A percentile compares a stretch with the other conserved stretches of the same genome.
These are phyloP conservation scores for Lachnellula arida DNA, from an alignment of 2,329 filamentous ascomycete species.

Conservation along the genomic window DNA sequence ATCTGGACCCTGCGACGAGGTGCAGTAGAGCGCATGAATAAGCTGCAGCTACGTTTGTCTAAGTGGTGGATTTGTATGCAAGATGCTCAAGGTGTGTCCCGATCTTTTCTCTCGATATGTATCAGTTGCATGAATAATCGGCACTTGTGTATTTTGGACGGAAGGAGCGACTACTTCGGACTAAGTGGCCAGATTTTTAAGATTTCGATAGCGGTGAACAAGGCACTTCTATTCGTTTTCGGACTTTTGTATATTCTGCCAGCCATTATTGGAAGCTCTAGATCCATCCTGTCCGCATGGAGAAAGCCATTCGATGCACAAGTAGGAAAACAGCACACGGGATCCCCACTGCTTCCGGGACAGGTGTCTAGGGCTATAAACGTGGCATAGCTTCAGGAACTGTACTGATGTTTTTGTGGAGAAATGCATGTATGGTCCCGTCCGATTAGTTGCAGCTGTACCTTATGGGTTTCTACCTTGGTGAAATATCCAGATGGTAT, in stretches of 20 bases:
- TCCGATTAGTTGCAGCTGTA: constrained; percentile 3
- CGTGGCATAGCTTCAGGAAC: constrained; percentile 14
- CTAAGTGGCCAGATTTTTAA: constrained; percentile 13
- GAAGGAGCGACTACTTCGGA: neutral
- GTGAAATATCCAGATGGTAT: neutral
- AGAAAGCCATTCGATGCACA: neutral
- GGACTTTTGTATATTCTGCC: no score
- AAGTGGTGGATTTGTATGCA: neutral
- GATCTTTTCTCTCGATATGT: neutral
- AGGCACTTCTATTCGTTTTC: neutral
- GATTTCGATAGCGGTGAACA: constrained; percentile 24
- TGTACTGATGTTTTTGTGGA: constrained; percentile 5
- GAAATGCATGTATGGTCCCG: constrained; percentile 5
- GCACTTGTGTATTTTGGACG: neutral
- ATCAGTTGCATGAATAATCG: neutral
- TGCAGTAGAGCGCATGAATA: neutral
- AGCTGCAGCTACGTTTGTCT: neutral
- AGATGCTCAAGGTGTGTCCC: no score
- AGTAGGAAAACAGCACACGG: neutral
- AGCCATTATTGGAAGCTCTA: no score
- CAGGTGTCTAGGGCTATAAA: neutral
- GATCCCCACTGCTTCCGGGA: neutral
- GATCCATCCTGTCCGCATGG: neutral
- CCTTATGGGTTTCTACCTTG: neutral
- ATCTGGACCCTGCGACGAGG: constrained; percentile 6